phyloP scores from a whole-genome alignment of 2,329 filamentous ascomycete species.

The Hypoxylon rubiginosum region DNA sequence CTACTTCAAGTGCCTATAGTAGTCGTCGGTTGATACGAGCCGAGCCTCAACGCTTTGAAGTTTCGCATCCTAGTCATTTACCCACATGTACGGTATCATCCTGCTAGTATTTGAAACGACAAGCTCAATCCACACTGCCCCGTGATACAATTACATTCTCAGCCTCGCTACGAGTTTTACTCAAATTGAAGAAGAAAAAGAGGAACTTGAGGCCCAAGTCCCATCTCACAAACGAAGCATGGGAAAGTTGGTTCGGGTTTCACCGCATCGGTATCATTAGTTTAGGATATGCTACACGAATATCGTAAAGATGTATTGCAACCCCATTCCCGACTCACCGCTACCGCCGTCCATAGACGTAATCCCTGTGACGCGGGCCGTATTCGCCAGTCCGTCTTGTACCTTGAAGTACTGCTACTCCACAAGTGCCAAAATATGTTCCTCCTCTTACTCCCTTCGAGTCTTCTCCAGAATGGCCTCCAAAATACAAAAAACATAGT shows the following conservation, averaged over 20 bases:
- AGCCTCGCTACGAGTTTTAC: conserved; percentile 1
- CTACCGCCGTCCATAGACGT: conserved; percentile 3
- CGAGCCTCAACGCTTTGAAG: conserved; percentile 32
- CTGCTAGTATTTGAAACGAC: conserved; percentile 31
- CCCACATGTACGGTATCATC: conserved; percentile 30
- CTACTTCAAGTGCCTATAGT: not conserved
- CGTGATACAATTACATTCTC: conserved; percentile 16
- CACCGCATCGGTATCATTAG: conserved; percentile 30
- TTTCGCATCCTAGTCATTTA: conserved; percentile 39
- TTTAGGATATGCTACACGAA: conserved; percentile 16
- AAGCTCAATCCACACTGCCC: conserved; percentile 14
- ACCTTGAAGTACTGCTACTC: not conserved
- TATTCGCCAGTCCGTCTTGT: not conserved
- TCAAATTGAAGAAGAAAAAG: not conserved
- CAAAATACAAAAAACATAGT: not conserved
- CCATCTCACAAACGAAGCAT: not conserved
- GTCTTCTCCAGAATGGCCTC: not conserved
- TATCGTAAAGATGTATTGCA: conserved; percentile 22
- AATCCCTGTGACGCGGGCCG: not conserved
- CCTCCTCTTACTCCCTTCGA: not conserved
- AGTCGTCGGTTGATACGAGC: conserved; percentile 9
- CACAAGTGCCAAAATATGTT: conserved; percentile 1
- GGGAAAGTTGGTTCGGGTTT: conserved; percentile 15
- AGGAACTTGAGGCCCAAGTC: not conserved
- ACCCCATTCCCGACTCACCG: conserved; percentile 6